Conservation (phyloP, 148 eudicot species). For the Salicornia ramosissima region DNA sequence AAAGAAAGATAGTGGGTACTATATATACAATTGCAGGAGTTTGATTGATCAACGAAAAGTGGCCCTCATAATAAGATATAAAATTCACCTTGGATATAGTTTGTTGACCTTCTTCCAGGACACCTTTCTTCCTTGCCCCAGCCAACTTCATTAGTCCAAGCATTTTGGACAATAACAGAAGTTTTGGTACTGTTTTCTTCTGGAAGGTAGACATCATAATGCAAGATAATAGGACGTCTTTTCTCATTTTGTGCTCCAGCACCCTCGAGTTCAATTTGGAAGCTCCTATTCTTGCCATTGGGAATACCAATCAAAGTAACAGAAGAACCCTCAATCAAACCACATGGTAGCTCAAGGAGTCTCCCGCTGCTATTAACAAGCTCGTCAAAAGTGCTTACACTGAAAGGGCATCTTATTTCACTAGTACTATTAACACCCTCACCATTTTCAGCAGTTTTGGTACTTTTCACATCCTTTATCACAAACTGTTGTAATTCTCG, state of each 20-base stretch:
- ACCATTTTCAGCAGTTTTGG: conserved; percentile 6
- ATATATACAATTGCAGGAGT: background rate
- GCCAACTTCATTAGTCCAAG: conserved; percentile 70
- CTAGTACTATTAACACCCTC: conserved; percentile 6
- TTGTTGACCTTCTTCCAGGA: conserved; percentile 49
- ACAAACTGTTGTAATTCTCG: conserved; percentile 12
- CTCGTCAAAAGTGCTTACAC: conserved; percentile 27
- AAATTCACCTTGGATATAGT: conserved; percentile 38
- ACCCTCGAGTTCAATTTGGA: conserved; percentile 68
- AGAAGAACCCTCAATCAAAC: conserved; percentile 81
- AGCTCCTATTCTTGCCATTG: conserved; percentile 48
- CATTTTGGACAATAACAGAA: conserved; percentile 59
- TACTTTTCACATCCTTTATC: conserved; percentile 15
- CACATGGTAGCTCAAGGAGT: conserved; percentile 55
- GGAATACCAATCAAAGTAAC: conserved; percentile 77
- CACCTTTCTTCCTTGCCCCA: conserved; percentile 88
- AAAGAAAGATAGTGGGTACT: background rate
- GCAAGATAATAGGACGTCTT: conserved; percentile 58
- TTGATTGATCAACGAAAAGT: background rate
- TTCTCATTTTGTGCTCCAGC: conserved; percentile 41
- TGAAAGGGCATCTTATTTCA: conserved; percentile 25
- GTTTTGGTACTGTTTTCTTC: conserved; percentile 76
- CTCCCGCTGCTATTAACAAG: conserved; percentile 21
- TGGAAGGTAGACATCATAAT: conserved; percentile 54
- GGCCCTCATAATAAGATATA: background rate